phyloP scores from a whole-genome alignment of 2,329 filamentous ascomycete species.

The Colletotrichum musae region DNA sequence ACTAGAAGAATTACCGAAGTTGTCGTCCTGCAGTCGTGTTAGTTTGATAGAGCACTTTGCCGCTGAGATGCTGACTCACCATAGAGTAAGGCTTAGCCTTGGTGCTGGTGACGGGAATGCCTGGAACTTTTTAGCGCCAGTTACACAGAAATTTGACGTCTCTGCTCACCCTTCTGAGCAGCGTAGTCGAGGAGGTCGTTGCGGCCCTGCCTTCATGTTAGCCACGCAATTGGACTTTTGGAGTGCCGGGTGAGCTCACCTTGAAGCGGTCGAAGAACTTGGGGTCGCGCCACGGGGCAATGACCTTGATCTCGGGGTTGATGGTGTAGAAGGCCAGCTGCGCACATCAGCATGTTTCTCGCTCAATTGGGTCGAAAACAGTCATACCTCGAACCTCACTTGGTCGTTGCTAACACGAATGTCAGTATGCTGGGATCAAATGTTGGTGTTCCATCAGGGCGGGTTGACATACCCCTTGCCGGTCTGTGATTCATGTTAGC shows the following conservation, averaged over 20 bases:
- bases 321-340: conserved; percentile 54
- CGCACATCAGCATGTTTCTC: conserved; percentile 19
- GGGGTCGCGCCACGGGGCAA: conserved; percentile 81
- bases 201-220: conserved; percentile 63
- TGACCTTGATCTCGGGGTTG: conserved; percentile 68
- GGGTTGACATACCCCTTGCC: conserved; percentile 20
- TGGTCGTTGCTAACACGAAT: conserved; percentile 46
- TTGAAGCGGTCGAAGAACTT: conserved; percentile 79
- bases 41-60: too few species aligned
- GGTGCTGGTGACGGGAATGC: conserved; percentile 80
- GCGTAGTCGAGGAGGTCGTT: conserved; percentile 82
- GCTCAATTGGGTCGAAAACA: neutral
- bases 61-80: conserved; percentile 39
- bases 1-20: conserved; percentile 47
- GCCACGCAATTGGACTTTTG: neutral
- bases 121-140: conserved; percentile 1
- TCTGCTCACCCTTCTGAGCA: conserved; percentile 60
- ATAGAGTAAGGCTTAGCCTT: conserved; percentile 71
- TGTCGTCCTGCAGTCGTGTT: conserved; percentile 51
- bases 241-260: conserved; percentile 41
- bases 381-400: conserved; percentile 51
- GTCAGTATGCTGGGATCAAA: too few species aligned
- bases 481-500: conserved; percentile 18
- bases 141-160: too few species aligned
- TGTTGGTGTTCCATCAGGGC: too few species aligned